Conservation (phyloP, 1,284 basidiomycete genomes). For the Cutaneotrichosporon sp. region DNA sequence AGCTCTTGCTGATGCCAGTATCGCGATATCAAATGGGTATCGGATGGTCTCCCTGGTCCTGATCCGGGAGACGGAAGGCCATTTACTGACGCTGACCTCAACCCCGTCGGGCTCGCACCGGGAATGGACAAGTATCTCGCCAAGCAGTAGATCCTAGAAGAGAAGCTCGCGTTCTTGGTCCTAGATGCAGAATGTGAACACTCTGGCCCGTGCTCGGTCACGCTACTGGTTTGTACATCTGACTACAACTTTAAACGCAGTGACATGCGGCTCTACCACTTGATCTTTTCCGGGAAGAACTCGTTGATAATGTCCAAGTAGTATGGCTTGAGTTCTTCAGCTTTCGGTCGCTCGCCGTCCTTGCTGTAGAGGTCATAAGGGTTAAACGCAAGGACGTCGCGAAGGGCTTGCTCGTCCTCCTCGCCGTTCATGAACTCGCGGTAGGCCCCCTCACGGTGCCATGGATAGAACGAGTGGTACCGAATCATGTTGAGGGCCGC, state of each 20-base stretch:
- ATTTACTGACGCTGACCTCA: conserved; percentile 26
- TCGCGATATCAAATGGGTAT: background rate
- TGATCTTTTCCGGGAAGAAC: conserved; percentile 67
- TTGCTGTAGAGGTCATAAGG: conserved; percentile 79
- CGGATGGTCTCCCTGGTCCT: background rate
- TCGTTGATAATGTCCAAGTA: conserved; percentile 71
- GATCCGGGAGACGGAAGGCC: conserved; percentile 34
- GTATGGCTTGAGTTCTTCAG: conserved; percentile 64
- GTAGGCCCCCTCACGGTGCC: conserved; percentile 82
- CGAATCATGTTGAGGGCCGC: conserved; percentile 86
- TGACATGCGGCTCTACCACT: conserved; percentile 62
- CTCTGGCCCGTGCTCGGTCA: too few species aligned
- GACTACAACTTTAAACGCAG: too few species aligned
- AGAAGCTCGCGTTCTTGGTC: too few species aligned
- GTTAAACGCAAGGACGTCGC: conserved; percentile 44
- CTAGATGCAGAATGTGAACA: too few species aligned
- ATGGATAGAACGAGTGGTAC: conserved; percentile 93
- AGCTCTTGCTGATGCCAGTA: conserved; percentile 31
- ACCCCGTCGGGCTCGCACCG: conserved; percentile 35
- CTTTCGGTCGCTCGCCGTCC: conserved; percentile 60
- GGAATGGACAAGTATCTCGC: conserved; percentile 33
- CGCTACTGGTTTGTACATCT: too few species aligned
- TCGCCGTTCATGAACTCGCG: conserved; percentile 63
- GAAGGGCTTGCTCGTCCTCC: conserved; percentile 47
- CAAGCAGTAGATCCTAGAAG: too few species aligned